Conservation (phyloP, 2,329 filamentous ascomycete species). For the Clonostachys sp. region DNA sequence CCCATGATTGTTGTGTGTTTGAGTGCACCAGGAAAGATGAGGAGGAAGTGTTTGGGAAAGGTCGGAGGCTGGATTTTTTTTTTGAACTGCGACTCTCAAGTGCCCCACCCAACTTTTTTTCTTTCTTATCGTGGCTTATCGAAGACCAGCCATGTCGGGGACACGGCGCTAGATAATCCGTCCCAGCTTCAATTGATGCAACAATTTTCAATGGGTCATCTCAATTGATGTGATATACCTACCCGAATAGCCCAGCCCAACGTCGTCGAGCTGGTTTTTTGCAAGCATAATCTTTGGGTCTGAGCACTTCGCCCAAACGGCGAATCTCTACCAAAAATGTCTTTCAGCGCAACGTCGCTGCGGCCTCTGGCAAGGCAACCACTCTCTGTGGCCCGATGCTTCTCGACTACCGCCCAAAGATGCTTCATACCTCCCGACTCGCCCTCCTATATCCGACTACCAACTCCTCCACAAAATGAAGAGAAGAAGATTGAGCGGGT, state of each 20-base stretch:
- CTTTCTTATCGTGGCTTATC: not conserved
- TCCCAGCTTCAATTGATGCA: no score
- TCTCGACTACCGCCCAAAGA: conserved; percentile 12
- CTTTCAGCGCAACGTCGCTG: no score
- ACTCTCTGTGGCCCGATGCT: conserved; percentile 4
- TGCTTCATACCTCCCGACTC: conserved; percentile 74
- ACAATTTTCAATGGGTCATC: no score
- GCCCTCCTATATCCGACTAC: conserved; percentile 80
- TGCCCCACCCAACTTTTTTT: not conserved
- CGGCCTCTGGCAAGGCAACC: not conserved
- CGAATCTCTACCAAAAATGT: no score
- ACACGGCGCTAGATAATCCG: no score
- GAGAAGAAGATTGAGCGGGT: conserved; percentile 40
- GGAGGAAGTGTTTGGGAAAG: not conserved
- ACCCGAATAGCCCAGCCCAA: no score
- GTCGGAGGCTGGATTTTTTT: conserved; percentile 5
- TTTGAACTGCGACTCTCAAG: not conserved
- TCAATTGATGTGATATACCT: no score
- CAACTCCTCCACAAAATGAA: conserved; percentile 67
- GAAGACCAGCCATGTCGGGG: no score
- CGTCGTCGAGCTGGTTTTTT: no score
- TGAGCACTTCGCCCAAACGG: no score
- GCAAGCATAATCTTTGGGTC: no score
- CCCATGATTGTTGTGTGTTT: conserved; percentile 55
- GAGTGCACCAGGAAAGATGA: conserved; percentile 4